Evolutionary conservation across 306 rosid species (phyloP), one percentile per base, ranked within the genome.

Genomic region (Vigna unguiculata): DNA sequence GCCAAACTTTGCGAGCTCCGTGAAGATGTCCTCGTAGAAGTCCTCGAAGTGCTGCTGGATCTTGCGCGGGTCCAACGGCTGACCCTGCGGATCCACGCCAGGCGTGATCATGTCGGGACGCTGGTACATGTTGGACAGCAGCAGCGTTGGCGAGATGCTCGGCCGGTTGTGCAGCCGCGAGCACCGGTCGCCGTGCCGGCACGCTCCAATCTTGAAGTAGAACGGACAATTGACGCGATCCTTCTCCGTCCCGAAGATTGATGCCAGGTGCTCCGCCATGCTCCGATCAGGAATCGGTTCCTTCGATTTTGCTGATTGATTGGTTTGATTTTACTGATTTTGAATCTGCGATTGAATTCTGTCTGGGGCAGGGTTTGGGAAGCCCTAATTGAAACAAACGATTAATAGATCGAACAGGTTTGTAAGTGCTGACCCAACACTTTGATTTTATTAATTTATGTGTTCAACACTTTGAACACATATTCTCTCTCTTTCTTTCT

Each of bases 151-250:
- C 20, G 91, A 80, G 1, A 91, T 76, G 6, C 91, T 91, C 0
- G 95, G 93, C 30, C 97, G 63, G 86, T 83, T 88, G 72, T 91
- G 97, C 8, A 91, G 90, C n/a, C 95, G 87, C 2, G 95, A 86
- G 64, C 95, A 91, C 3, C 95, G 81, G 55, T 91, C 97, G 1
- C 95, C 95, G 47, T 91, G 97, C 3, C 97, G 76, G 28, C 97
- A 91, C 6, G 97, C 95, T 34, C 97, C 97, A 61, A 91, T 90
- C 85, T 91, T 91, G 84, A 90, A 91, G 85, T 90, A 91, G 88
- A 91, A 91, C 1, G 97, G 93, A 54, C 97, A 90, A 58, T 91
- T 91, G 22, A 90, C 97, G 9, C 97, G 69, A 82, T 90, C 97
- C 83, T 89, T 91, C 83, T 91, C 95, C 12, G 91, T 90, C 6